Percentiles rank a stretch among this genome's conserved stretches.
Evolutionary conservation across 2,329 filamentous ascomycete species (phyloP).

Genomic region (Cordyceps militaris): DNA sequence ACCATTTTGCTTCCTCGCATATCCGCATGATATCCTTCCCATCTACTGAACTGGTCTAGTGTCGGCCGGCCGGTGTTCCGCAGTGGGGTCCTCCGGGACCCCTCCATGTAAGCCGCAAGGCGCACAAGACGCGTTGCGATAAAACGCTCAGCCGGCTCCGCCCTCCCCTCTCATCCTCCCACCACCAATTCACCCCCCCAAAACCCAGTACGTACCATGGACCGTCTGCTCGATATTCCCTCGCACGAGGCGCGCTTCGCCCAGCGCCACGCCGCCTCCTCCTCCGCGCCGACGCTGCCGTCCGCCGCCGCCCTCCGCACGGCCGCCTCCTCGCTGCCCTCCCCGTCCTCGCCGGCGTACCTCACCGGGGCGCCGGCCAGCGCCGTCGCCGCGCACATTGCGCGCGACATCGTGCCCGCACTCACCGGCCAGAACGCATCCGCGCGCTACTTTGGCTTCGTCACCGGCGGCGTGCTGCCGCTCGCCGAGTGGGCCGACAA

Average conservation of each 20-base stretch:
- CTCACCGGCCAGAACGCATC: conserved; percentile 60
- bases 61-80: not conserved
- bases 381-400: conserved; percentile 34
- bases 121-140: not conserved
- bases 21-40: not conserved
- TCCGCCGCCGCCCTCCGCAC: conserved; percentile 24
- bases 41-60: not conserved
- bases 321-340: conserved; percentile 36
- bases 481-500: conserved; percentile 77
- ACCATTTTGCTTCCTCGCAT: not conserved
- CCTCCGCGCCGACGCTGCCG: conserved; percentile 33
- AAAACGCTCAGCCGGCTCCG: not conserved
- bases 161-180: not conserved
- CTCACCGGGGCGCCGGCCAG: conserved; percentile 25
- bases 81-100: not conserved
- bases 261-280: conserved; percentile 14
- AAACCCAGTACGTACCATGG: not conserved
- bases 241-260: conserved; percentile 17
- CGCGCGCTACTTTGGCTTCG: conserved; percentile 77
- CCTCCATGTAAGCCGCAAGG: conserved; percentile 8
- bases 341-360: conserved; percentile 22
- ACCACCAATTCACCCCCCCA: not conserved
- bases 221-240: conserved; percentile 1
- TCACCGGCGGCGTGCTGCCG: conserved; percentile 74
- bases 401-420: conserved; percentile 43